Conservation (phyloP, 2,329 filamentous ascomycete genomes). For the Fusarium duplospermum region DNA sequence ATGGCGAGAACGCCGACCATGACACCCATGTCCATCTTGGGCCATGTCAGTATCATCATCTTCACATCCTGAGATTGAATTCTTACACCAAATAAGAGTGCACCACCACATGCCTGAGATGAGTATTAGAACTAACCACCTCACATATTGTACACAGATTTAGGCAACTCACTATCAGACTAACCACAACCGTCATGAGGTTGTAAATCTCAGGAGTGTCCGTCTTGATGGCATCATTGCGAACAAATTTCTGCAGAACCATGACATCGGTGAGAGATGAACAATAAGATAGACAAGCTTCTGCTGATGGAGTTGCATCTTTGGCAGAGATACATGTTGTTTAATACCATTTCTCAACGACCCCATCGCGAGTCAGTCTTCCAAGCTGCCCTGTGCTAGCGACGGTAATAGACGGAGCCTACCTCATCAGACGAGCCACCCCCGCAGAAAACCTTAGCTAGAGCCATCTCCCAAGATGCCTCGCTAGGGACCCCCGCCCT, state of each 20-base stretch:
- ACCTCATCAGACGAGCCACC: neutral
- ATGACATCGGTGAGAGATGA: neutral
- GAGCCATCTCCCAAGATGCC: neutral
- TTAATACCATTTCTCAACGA: neutral
- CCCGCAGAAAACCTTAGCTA: neutral
- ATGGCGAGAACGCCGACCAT: neutral
- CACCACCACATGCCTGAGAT: neutral
- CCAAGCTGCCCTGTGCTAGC: neutral
- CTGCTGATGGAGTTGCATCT: neutral
- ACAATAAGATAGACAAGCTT: neutral
- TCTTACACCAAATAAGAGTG: neutral
- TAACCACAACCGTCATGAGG: conserved; percentile 13
- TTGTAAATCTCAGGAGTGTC: conserved; percentile 26
- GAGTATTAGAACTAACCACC: neutral
- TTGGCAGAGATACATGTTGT: neutral
- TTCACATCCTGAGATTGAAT: neutral
- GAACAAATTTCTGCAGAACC: conserved; percentile 22
- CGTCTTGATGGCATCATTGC: conserved; percentile 23
- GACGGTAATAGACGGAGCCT: conserved; percentile 1
- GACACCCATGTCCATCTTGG: neutral
- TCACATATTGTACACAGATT: neutral
- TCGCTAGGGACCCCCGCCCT: neutral
- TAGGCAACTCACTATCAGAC: conserved; percentile 6
- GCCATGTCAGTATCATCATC: neutral
- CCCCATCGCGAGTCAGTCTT: neutral